These are phyloP conservation scores for Rhododendron ferrugineum DNA, from an alignment of 148 eudicot genomes.

Conservation along the genomic window DNA sequence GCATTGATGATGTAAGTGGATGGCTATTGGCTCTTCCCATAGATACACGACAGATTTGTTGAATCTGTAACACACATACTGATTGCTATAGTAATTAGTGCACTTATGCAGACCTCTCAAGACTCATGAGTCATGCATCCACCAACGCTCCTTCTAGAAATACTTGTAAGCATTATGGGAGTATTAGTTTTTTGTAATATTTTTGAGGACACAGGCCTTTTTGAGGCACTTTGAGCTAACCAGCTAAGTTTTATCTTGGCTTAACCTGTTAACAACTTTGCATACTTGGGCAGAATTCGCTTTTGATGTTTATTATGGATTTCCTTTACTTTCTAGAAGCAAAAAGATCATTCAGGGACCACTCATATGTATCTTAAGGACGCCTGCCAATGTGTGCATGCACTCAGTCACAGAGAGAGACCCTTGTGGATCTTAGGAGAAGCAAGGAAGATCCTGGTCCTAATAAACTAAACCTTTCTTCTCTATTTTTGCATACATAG, in stretches of 20 bases:
- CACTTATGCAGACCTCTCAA: not conserved
- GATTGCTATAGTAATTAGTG: not conserved
- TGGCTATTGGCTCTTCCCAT: not conserved
- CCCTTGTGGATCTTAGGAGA: not conserved
- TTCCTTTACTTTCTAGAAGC: not conserved
- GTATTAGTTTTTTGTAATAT: not conserved
- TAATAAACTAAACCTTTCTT: not conserved
- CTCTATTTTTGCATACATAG: not conserved
- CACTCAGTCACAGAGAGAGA: not conserved
- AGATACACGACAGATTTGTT: not conserved
- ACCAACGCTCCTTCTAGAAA: no score
- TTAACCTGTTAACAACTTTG: not conserved
- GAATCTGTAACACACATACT: not conserved
- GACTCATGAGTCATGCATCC: not conserved
- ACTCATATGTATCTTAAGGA: not conserved
- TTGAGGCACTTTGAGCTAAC: not conserved
- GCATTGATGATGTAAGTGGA: slow-evolving; percentile 59
- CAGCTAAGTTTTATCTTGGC: not conserved
- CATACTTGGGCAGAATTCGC: not conserved
- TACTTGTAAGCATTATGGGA: not conserved
- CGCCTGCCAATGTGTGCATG: not conserved
- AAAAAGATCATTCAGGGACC: not conserved
- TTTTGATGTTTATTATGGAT: not conserved
- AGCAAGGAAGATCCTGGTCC: not conserved
- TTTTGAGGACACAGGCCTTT: not conserved